A percentile compares a stretch with the other conserved stretches of the same genome.
Conservation (phyloP, 1,139 yeast species). For the Ashbya aceris region DNA sequence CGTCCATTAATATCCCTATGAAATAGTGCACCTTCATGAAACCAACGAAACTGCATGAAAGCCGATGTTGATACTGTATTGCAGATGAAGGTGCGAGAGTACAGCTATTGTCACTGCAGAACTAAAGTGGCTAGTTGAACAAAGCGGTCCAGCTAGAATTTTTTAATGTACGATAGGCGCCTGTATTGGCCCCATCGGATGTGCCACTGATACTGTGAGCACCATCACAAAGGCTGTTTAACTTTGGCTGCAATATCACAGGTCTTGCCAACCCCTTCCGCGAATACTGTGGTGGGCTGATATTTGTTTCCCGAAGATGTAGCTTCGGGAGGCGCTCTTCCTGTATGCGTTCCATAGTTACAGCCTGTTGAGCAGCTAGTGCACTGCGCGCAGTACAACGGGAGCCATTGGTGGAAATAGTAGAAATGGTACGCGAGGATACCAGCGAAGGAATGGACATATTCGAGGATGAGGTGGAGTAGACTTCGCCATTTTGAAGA, state of each 20-base stretch:
- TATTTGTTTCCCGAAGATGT: background rate
- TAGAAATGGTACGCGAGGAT: slow-evolving; percentile 21
- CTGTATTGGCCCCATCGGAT: no score
- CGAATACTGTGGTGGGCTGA: background rate
- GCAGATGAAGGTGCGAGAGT: no score
- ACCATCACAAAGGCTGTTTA: background rate
- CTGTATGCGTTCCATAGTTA: background rate
- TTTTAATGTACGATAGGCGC: no score
- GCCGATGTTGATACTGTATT: no score
- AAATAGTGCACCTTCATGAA: no score
- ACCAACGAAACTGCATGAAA: no score
- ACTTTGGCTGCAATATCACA: slow-evolving; percentile 3
- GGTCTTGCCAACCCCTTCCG: slow-evolving; percentile 1
- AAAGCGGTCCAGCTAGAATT: no score
- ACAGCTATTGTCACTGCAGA: no score
- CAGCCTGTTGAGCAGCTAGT: background rate
- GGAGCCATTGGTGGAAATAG: slow-evolving; percentile 17
- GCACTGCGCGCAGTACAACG: slow-evolving; percentile 5
- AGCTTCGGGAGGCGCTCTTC: background rate
- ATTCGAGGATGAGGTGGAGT: slow-evolving; percentile 15
- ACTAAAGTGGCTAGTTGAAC: no score
- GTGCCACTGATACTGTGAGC: no score
- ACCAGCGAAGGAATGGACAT: slow-evolving; percentile 22
- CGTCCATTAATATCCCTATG: no score
- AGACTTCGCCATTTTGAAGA: slow-evolving; percentile 7